These are phyloP conservation scores for Penicillium macrosclerotiorum DNA, from an alignment of 495 filamentous ascomycete genomes.

Conservation along the genomic window DNA sequence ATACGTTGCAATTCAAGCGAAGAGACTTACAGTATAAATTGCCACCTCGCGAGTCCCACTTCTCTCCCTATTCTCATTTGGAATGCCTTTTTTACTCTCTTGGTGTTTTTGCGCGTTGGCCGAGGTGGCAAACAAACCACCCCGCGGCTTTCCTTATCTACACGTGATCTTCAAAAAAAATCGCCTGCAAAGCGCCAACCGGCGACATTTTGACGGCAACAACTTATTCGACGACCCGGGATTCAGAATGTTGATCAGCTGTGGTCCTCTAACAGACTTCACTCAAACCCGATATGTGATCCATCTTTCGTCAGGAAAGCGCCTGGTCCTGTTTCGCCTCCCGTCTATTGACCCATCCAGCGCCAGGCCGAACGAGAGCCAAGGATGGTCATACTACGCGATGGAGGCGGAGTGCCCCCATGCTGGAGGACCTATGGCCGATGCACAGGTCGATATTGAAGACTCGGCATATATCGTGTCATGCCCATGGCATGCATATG, in stretches of 20 bases:
- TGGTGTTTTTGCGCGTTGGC: background rate
- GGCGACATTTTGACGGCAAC: background rate
- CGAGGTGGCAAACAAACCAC: no score
- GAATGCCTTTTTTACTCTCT: background rate
- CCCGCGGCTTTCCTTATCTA: constrained; percentile 3
- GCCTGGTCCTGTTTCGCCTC: constrained; percentile 50
- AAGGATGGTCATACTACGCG: constrained; percentile 52
- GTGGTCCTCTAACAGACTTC: constrained; percentile 35
- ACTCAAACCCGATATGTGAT: constrained; percentile 48
- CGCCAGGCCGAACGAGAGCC: constrained; percentile 31
- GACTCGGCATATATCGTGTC: constrained; percentile 54
- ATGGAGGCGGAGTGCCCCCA: constrained; percentile 56
- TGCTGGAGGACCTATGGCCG: constrained; percentile 51
- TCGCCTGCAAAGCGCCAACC: background rate
- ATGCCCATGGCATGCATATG: constrained; percentile 56
- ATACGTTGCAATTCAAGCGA: no score
- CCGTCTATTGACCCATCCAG: constrained; percentile 39
- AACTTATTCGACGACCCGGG: background rate
- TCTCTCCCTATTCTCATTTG: no score
- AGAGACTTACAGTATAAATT: no score
- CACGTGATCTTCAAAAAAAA: constrained; percentile 14
- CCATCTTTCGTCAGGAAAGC: constrained; percentile 48
- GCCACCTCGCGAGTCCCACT: no score
- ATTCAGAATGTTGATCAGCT: constrained; percentile 32
- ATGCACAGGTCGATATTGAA: constrained; percentile 51